Evolutionary conservation across 768 basidiomycete species (phyloP).

Genomic region (Tylopilus plumbeoviolaceoides): DNA sequence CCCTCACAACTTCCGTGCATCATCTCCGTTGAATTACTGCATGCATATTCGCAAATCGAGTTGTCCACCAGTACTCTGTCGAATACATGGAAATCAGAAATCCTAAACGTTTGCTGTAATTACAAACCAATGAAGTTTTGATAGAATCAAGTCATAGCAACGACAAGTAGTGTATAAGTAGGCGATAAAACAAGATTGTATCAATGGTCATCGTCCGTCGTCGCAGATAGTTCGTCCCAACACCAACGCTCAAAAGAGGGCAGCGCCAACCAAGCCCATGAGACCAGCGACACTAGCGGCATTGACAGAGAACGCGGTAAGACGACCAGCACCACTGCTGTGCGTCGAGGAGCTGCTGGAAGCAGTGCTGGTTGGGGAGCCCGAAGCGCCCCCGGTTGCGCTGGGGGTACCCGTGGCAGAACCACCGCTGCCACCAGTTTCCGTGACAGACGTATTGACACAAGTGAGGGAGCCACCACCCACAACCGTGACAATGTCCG

Average conservation of each 20-base stretch:
- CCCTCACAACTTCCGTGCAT: too few species aligned
- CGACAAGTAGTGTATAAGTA: constrained; percentile 14
- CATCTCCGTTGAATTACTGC: too few species aligned
- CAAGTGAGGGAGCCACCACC: constrained; percentile 33
- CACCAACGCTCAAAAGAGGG: constrained; percentile 36
- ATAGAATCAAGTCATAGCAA: constrained; percentile 13
- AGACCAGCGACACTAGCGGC: constrained; percentile 43
- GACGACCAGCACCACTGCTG: constrained; percentile 32
- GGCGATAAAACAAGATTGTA: constrained; percentile 12
- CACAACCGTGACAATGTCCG: constrained; percentile 45
- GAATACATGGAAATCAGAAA: neutral
- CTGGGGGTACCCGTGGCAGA: neutral
- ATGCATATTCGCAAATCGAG: too few species aligned
- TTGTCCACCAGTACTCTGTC: too few species aligned
- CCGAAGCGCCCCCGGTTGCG: neutral
- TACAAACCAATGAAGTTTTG: constrained; percentile 19
- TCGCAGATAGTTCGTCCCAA: constrained; percentile 9
- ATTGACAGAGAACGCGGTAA: constrained; percentile 24
- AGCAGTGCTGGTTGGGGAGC: constrained; percentile 18
- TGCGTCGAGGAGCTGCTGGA: constrained; percentile 23
- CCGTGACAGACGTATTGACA: constrained; percentile 18
- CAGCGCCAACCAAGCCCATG: constrained; percentile 49
- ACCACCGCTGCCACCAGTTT: constrained; percentile 2
- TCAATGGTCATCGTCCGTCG: constrained; percentile 14
- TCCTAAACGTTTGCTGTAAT: constrained; percentile 2